A percentile compares a stretch with the other conserved stretches of the same genome.
Evolutionary conservation across 345 rosid genomes (phyloP).

Genomic region (Corymbia maculata): DNA sequence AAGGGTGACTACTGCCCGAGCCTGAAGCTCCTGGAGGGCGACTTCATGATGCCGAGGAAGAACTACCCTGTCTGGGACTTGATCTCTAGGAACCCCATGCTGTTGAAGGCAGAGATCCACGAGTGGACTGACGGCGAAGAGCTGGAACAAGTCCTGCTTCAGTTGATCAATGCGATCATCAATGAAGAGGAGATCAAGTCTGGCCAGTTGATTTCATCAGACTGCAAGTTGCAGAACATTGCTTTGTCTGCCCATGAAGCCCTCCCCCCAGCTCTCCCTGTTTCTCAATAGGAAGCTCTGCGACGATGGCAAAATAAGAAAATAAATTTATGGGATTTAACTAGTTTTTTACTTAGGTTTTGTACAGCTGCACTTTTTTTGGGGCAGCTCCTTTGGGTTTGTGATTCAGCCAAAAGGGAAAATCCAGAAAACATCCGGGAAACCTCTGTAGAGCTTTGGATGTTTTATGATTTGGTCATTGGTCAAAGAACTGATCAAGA

Average conservation of each 20-base stretch:
- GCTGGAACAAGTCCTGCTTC: slow-evolving; percentile 32
- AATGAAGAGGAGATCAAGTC: slow-evolving; percentile 1
- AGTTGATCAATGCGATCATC: slow-evolving; percentile 11
- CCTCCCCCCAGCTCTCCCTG: slow-evolving; percentile 25
- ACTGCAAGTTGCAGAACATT: slow-evolving; percentile 41
- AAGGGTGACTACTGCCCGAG: slow-evolving; percentile 78
- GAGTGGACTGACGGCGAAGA: slow-evolving; percentile 73
- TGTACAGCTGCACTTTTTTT: not conserved
- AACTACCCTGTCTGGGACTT: slow-evolving; percentile 76
- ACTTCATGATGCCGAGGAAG: slow-evolving; percentile 80
- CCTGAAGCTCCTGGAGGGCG: slow-evolving; percentile 45
- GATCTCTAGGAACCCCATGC: slow-evolving; percentile 38
- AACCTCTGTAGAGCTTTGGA: not conserved
- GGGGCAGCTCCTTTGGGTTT: not conserved
- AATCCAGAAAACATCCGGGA: not conserved
- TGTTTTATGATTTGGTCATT: not conserved
- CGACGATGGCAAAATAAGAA: not conserved
- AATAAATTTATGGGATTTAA: not conserved
- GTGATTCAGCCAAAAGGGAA: not conserved
- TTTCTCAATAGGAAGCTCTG: slow-evolving; percentile 17
- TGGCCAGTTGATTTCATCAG: slow-evolving; percentile 17
- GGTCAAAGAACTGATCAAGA: not conserved
- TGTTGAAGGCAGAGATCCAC: slow-evolving; percentile 52
- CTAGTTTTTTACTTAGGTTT: not conserved
- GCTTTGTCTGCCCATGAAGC: slow-evolving; percentile 18